A percentile compares a stretch with the other conserved stretches of the same genome.
phyloP scores from a whole-genome alignment of 2,329 filamentous ascomycete species.

The Fusarium sp. region DNA sequence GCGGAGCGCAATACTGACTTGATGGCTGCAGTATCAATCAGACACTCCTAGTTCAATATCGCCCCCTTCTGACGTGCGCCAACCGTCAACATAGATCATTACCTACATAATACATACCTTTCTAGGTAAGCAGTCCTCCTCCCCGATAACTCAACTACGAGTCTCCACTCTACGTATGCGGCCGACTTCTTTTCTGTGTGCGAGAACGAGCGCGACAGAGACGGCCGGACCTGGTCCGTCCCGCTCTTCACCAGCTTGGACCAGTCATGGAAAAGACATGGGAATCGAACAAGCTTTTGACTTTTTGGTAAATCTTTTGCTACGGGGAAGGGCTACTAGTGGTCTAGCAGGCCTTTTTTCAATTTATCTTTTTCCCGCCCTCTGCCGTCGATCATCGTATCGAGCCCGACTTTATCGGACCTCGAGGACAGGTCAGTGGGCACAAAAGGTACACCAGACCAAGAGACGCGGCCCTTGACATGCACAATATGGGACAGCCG shows the following conservation, averaged over 20 bases:
- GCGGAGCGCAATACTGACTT: background rate
- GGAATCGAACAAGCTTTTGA: constrained; percentile 33
- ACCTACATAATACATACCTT: no score
- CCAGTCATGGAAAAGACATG: constrained; percentile 19
- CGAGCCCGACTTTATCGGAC: constrained; percentile 3
- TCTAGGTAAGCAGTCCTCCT: constrained; percentile 4
- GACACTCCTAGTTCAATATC: background rate
- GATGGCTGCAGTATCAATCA: background rate
- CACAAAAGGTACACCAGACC: background rate
- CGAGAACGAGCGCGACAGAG: constrained; percentile 16
- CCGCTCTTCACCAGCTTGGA: constrained; percentile 5
- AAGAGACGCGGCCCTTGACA: background rate
- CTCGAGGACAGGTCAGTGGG: constrained; percentile 2
- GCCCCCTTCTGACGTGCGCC: background rate
- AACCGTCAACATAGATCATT: background rate
- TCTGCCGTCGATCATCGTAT: constrained; percentile 26
- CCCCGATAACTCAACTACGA: background rate
- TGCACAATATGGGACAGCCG: constrained; percentile 12
- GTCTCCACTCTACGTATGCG: constrained; percentile 14
- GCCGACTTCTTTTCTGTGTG: constrained; percentile 23
- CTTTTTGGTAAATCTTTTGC: constrained; percentile 24
- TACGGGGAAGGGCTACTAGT: constrained; percentile 1
- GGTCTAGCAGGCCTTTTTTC: background rate
- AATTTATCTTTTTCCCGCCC: background rate
- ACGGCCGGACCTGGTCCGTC: constrained; percentile 16